Base-by-base conservation (phyloP, 2,329 filamentous ascomycete species). In the Diplodia intermedia region DNA sequence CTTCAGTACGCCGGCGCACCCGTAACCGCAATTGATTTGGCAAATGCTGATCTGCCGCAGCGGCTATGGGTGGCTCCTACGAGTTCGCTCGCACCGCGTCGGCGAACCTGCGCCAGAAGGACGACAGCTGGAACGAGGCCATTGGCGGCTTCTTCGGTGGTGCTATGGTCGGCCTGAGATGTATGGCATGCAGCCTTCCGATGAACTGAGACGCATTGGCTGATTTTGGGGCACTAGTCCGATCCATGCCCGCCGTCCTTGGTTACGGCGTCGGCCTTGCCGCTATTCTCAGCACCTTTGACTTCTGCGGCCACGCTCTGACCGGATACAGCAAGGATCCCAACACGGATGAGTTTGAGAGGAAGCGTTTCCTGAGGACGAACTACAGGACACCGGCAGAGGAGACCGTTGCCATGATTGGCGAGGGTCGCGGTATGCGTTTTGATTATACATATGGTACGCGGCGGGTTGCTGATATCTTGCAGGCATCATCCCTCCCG, bases 21-120 rank as follows among this genome's bases (percentile, higher is more conserved):
- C 14, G 20, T 49, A 14, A 31, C 26, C 8, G 65, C 65, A 47
- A 53, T 56, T 55, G 40, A 57, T 20, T 77, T 75, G 78, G 76
- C 74, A 72, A 69, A n/a, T 33, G 60, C 66, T 68, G 50, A 68
- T 38, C 15, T 33, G 26, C 55, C 71, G 65, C 73, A 94, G 91
- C 89, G 76, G 87, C 88, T 50, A 88, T 89, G 79, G 91, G 91
- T 75, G 89, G 88, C 75, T 86, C 90, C 70, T 97, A 93, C 81
- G 86, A 88, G 74, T 97, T 97, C 83, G 86, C 89, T 73, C 89
- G 87, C 74, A 86, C 86, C 73, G 91, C 92, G 61, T 86, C 90
- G 55, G 92, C 92, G 79, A 97, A 97, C 82, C 83, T 97, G 72
- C 90, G 93, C 75, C 86, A 93, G 80, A 93, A 91, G 82, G 88